Evolutionary conservation across 2,329 filamentous ascomycete species (phyloP).

Genomic region (Cytospora leucostoma): DNA sequence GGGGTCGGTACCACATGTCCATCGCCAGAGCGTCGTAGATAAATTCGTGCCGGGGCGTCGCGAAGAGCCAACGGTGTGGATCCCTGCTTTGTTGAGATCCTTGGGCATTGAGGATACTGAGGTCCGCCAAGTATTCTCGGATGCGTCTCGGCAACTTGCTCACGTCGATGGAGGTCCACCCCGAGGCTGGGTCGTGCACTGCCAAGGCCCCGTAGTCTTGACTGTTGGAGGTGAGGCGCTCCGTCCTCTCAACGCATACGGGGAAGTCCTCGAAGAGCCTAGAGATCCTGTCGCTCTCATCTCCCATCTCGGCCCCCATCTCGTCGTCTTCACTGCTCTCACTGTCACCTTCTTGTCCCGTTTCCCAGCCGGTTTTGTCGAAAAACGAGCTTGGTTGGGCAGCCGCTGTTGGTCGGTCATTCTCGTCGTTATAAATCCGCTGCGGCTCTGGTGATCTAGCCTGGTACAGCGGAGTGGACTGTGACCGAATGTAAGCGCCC

Average conservation of each 20-base stretch:
- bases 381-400: background rate
- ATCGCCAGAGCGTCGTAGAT: constrained; percentile 8
- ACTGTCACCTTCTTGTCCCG: background rate
- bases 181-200: background rate
- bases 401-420: background rate
- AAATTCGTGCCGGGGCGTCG: constrained; percentile 15
- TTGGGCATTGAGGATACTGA: constrained; percentile 1
- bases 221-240: background rate
- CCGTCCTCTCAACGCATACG: constrained; percentile 9
- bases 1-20: constrained; percentile 12
- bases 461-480: background rate
- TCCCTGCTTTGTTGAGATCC: background rate
- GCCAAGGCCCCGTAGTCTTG: constrained; percentile 3
- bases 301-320: background rate
- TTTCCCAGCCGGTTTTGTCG: background rate
- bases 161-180: constrained; percentile 2
- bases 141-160: constrained; percentile 10
- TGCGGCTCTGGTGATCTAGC: background rate
- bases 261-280: constrained; percentile 19
- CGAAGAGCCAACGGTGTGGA: constrained; percentile 20
- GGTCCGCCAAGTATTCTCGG: constrained; percentile 13
- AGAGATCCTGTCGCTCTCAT: background rate
- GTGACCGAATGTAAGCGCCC: background rate
- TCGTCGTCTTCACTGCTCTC: constrained; percentile 15
- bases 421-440: background rate